Conservation (phyloP, 768 basidiomycete genomes). For the Xerocomellus amylosporus region DNA sequence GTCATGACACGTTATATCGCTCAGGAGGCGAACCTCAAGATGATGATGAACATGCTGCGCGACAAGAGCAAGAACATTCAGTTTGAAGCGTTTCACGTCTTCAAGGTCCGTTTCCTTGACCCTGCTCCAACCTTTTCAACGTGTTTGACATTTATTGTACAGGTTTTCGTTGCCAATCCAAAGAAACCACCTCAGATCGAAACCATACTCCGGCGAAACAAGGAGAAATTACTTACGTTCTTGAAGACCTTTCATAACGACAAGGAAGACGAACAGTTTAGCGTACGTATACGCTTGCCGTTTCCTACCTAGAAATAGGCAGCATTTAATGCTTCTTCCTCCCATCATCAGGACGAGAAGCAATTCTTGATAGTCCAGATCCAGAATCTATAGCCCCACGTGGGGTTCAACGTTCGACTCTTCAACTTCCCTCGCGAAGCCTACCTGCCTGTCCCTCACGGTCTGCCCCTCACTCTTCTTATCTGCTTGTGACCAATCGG, state of each 20-base stretch:
- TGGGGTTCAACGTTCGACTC: background rate
- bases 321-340: background rate
- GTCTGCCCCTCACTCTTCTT: background rate
- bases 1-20: constrained; percentile 99
- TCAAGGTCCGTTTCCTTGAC: constrained; percentile 68
- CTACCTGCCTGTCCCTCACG: background rate
- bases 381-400: constrained; percentile 55
- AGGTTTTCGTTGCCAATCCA: constrained; percentile 99
- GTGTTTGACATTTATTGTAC: background rate
- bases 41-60: constrained; percentile 99
- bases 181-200: constrained; percentile 98
- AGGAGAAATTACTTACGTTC: constrained; percentile 88
- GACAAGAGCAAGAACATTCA: constrained; percentile 99
- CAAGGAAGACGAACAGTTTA: constrained; percentile 98
- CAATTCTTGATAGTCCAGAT: constrained; percentile 94
- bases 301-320: background rate
- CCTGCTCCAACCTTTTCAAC: background rate
- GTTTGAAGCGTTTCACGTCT: constrained; percentile 99
- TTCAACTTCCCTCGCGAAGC: background rate
- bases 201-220: constrained; percentile 84
- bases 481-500: constrained; percentile 9
- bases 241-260: constrained; percentile 96
- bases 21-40: constrained; percentile 93
- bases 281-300: constrained; percentile 41
- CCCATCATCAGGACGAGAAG: constrained; percentile 71